A percentile compares a stretch with the other conserved stretches of the same genome.
phyloP scores from a whole-genome alignment of 2,329 filamentous ascomycete genomes.

The Colletotrichum tabaci region DNA sequence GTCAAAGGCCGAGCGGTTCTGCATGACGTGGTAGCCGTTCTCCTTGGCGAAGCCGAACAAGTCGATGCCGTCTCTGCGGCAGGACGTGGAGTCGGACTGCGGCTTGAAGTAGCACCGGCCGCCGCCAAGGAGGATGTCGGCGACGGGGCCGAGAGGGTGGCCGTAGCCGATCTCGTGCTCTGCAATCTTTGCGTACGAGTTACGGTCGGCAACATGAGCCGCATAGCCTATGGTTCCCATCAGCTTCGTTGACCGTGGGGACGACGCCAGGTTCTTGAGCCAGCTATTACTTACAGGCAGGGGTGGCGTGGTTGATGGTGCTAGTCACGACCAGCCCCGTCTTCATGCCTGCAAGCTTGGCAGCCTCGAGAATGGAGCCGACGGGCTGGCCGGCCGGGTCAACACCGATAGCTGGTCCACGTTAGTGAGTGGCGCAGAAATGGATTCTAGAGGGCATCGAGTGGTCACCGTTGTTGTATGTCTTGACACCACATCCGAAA shows the following conservation, averaged over 20 bases:
- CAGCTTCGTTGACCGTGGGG: neutral
- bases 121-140: slow-evolving; percentile 58
- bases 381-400: slow-evolving; percentile 51
- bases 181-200: slow-evolving; percentile 54
- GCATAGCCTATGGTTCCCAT: slow-evolving; percentile 46
- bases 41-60: slow-evolving; percentile 52
- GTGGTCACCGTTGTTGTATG: slow-evolving; percentile 51
- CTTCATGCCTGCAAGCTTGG: slow-evolving; percentile 56
- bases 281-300: slow-evolving; percentile 44
- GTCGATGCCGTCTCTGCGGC: slow-evolving; percentile 55
- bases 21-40: slow-evolving; percentile 54
- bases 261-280: neutral
- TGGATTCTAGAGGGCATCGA: neutral
- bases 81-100: slow-evolving; percentile 52
- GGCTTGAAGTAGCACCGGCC: slow-evolving; percentile 59
- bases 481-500: slow-evolving; percentile 57
- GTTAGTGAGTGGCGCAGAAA: neutral
- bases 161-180: slow-evolving; percentile 56
- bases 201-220: slow-evolving; percentile 52
- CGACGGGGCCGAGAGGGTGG: slow-evolving; percentile 55
- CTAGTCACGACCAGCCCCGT: slow-evolving; percentile 60
- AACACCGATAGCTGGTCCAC: slow-evolving; percentile 50
- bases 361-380: slow-evolving; percentile 57
- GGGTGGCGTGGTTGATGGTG: slow-evolving; percentile 55
- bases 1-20: slow-evolving; percentile 54